Conservation (phyloP, 352 stramenopile genomes). For the Pythium aquatile region DNA sequence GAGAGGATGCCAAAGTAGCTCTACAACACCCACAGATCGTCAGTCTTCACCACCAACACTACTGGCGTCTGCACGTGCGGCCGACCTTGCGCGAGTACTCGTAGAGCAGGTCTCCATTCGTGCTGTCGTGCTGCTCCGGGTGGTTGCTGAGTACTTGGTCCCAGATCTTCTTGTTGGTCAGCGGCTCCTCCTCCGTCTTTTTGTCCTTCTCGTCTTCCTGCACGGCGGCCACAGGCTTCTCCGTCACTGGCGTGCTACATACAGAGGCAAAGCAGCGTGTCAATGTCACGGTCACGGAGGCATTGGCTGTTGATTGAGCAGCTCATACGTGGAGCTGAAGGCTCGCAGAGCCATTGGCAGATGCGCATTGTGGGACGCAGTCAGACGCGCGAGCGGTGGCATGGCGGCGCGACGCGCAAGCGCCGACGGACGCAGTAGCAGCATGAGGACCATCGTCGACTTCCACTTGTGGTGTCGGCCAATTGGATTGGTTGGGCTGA, state of each 20-base stretch:
- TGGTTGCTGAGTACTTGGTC: constrained; percentile 63
- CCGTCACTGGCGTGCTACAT: not conserved
- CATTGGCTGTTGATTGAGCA: not conserved
- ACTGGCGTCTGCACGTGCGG: not conserved
- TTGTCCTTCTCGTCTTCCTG: constrained; percentile 21
- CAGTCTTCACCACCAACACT: not conserved
- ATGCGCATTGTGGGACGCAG: not conserved
- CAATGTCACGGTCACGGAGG: constrained; percentile 6
- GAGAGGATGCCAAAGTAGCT: constrained; percentile 82
- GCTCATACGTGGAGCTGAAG: constrained; percentile 44
- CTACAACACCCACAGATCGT: constrained; percentile 26
- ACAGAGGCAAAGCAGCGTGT: constrained; percentile 8
- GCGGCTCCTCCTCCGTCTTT: constrained; percentile 36
- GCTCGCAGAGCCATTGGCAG: constrained; percentile 15
- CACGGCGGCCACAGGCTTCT: not conserved
- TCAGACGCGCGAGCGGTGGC: constrained; percentile 10
- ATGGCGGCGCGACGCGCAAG: constrained; percentile 18
- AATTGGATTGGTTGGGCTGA: constrained; percentile 7
- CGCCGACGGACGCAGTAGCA: constrained; percentile 12
- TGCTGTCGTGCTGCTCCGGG: constrained; percentile 42
- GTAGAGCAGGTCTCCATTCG: constrained; percentile 76
- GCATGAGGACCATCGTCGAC: constrained; percentile 20
- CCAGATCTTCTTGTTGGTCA: constrained; percentile 76
- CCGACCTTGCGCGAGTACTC: constrained; percentile 79
- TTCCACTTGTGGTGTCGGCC: not conserved